phyloP scores from a whole-genome alignment of 495 filamentous ascomycete species.

The Hypoxylon fragiforme region DNA sequence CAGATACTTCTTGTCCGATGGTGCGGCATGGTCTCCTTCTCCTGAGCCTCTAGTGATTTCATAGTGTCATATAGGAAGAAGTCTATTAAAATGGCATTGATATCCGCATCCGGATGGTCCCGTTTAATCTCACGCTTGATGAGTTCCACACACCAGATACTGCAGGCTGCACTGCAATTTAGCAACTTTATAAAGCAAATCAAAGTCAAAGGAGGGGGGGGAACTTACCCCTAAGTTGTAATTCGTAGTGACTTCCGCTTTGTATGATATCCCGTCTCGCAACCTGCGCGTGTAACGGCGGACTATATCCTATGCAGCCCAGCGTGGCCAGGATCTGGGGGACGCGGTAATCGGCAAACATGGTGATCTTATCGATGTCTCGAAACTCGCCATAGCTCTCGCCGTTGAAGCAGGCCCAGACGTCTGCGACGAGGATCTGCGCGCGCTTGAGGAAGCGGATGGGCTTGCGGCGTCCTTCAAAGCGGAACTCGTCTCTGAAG shows the following conservation, averaged over 20 bases:
- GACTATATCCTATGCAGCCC: constrained; percentile 81
- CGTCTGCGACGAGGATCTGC: constrained; percentile 91
- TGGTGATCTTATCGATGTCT: constrained; percentile 93
- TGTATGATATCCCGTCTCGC: constrained; percentile 62
- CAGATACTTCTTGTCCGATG: constrained; percentile 94
- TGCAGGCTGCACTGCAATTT: constrained; percentile 56
- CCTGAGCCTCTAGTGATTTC: constrained; percentile 72
- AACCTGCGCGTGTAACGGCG: constrained; percentile 72
- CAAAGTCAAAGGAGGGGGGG: neutral
- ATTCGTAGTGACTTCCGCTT: constrained; percentile 76
- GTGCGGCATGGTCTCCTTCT: constrained; percentile 73
- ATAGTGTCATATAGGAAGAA: constrained; percentile 95
- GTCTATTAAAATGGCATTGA: constrained; percentile 94
- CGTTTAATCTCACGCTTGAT: constrained; percentile 80
- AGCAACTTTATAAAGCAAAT: constrained; percentile 1
- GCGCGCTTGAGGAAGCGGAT: constrained; percentile 89
- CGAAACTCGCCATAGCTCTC: constrained; percentile 77
- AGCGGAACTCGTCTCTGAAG: constrained; percentile 78
- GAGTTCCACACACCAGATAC: constrained; percentile 92
- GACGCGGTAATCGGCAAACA: constrained; percentile 98
- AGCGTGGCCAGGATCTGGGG: constrained; percentile 89
- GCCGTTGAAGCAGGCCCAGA: constrained; percentile 93
- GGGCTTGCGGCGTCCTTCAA: constrained; percentile 65
- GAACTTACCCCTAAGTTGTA: constrained; percentile 75
- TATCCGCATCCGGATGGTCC: constrained; percentile 65